Evolutionary conservation across 1,284 basidiomycete genomes (phyloP).

Genomic region (Cutaneotrichosporon sp.): DNA sequence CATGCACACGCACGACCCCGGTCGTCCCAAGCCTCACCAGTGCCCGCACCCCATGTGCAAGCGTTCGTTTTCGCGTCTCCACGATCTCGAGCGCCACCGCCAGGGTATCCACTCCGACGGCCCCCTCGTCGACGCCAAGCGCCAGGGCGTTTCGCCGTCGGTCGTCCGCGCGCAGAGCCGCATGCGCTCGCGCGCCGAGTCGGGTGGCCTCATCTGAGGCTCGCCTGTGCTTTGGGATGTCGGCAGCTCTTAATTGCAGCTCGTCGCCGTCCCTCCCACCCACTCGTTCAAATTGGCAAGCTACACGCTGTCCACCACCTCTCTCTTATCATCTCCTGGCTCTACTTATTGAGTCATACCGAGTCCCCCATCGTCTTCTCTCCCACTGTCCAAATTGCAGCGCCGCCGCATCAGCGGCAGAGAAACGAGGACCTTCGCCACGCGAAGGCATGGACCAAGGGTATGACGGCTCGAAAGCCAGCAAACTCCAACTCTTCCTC

Average conservation of each 20-base stretch:
- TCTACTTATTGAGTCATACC: slow-evolving; percentile 42
- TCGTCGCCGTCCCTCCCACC: slow-evolving; percentile 13
- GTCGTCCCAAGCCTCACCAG: slow-evolving; percentile 51
- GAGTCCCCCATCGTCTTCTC: slow-evolving; percentile 31
- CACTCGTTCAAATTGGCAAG: slow-evolving; percentile 36
- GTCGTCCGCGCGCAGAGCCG: slow-evolving; percentile 49
- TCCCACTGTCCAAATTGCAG: slow-evolving; percentile 47
- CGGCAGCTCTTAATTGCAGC: slow-evolving; percentile 10
- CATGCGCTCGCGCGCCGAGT: slow-evolving; percentile 44
- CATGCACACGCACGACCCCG: slow-evolving; percentile 53
- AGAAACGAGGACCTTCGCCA: slow-evolving; percentile 37
- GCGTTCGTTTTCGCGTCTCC: slow-evolving; percentile 53
- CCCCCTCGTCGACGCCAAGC: slow-evolving; percentile 52
- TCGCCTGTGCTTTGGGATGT: slow-evolving; percentile 7
- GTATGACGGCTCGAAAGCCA: slow-evolving; percentile 49
- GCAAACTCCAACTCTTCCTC: slow-evolving; percentile 14
- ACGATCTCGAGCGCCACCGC: slow-evolving; percentile 55
- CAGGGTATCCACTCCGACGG: slow-evolving; percentile 54
- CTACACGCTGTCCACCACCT: slow-evolving; percentile 39
- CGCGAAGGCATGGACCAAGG: slow-evolving; percentile 50
- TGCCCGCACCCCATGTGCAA: slow-evolving; percentile 52
- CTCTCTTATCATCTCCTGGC: slow-evolving; percentile 31
- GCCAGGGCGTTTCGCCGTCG: slow-evolving; percentile 47
- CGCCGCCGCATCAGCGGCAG: slow-evolving; percentile 47
- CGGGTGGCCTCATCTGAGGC: slow-evolving; percentile 44